Percentiles rank a stretch among this genome's conserved stretches.
These are phyloP conservation scores for Parafenestella ontariensis DNA, from an alignment of 2,329 filamentous ascomycete species.

Conservation along the genomic window DNA sequence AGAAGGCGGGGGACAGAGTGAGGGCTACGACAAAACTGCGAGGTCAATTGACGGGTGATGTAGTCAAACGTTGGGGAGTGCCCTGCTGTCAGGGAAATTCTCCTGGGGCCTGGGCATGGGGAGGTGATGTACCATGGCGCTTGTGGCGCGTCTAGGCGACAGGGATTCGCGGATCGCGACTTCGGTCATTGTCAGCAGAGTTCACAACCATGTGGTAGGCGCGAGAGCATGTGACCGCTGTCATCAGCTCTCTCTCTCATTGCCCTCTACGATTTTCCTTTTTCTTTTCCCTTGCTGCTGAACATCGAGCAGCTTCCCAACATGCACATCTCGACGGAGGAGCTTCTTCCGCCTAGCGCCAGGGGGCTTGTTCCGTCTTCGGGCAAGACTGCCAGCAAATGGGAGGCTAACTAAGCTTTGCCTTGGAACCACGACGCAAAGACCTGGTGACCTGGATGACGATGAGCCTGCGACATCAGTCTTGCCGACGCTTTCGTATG, in stretches of 20 bases:
- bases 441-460: neutral
- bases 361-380: conserved; percentile 8
- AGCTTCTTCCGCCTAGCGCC: conserved; percentile 5
- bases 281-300: neutral
- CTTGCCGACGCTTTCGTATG: neutral
- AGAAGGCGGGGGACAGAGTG: neutral
- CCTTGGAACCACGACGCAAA: neutral
- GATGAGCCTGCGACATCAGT: neutral
- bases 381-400: conserved; percentile 2
- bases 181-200: neutral
- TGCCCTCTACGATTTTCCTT: neutral
- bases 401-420: neutral
- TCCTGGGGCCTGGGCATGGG: no score
- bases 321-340: neutral
- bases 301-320: neutral
- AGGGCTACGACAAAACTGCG: neutral
- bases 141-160: neutral
- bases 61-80: neutral
- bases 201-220: neutral
- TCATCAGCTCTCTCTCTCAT: neutral
- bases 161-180: neutral
- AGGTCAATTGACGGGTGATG: neutral
- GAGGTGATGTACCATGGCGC: neutral
- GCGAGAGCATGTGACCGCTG: conserved; percentile 17
- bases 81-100: neutral